Evolutionary conservation across 371 early-diverging fungal genomes (phyloP).

Genomic region (Mucor velutinosus): DNA sequence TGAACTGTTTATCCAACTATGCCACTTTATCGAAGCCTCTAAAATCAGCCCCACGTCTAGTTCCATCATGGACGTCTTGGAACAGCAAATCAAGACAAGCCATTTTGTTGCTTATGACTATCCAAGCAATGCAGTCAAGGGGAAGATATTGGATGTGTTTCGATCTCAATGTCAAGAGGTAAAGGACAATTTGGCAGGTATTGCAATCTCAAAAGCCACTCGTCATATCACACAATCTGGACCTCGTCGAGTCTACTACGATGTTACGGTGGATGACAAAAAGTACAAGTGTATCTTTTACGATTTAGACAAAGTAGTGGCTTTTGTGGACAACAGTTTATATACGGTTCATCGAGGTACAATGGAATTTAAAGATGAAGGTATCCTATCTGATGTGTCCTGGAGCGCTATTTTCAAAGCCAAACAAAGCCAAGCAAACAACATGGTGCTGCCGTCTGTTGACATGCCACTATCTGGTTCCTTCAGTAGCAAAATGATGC

Average conservation of each 20-base stretch:
- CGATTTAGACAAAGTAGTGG: not conserved
- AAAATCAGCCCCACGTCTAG: not conserved
- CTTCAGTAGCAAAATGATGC: not conserved
- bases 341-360: not conserved
- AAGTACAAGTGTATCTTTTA: conserved; percentile 1
- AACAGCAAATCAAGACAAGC: not conserved
- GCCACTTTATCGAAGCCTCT: not conserved
- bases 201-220: not conserved
- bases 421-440: not conserved
- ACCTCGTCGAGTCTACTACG: not conserved
- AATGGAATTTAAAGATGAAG: conserved; percentile 1
- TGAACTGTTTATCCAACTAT: not conserved
- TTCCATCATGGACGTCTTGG: not conserved
- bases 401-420: not conserved
- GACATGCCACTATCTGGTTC: not conserved
- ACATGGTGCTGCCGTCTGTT: not conserved
- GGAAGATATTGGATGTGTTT: not conserved
- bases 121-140: not conserved
- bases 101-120: not conserved
- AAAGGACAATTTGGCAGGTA: not conserved
- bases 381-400: not conserved
- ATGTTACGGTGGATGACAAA: not conserved
- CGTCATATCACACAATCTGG: not conserved
- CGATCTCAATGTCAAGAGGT: not conserved
- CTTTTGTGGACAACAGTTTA: not conserved